Evolutionary conservation across 306 rosid genomes (phyloP).

Genomic region (Castanea crenata): DNA sequence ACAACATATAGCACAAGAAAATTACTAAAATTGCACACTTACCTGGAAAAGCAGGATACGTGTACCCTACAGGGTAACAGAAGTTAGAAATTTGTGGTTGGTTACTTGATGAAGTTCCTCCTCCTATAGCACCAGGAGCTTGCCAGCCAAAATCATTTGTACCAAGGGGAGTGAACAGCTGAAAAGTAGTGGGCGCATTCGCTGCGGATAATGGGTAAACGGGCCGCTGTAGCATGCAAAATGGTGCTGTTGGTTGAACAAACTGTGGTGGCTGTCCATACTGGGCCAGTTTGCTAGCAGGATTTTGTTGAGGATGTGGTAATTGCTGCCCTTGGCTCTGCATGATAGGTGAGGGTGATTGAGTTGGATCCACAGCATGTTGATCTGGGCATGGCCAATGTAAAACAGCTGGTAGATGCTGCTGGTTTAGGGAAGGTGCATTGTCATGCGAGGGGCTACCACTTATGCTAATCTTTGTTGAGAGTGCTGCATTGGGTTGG

Average conservation of each 20-base stretch:
- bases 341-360: conserved; percentile 20
- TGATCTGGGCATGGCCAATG: conserved; percentile 32
- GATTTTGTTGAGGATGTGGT: conserved; percentile 25
- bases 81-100: conserved; percentile 39
- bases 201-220: conserved; percentile 21
- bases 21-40: conserved; percentile 15
- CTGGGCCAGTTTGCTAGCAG: conserved; percentile 14
- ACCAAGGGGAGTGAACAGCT: conserved; percentile 22
- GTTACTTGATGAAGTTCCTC: conserved; percentile 31
- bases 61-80: conserved; percentile 38
- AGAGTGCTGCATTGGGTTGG: conserved; percentile 5
- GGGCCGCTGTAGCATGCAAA: conserved; percentile 35
- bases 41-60: conserved; percentile 50
- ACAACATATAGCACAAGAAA: background rate
- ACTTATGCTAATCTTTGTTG: conserved; percentile 5
- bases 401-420: conserved; percentile 17
- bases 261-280: conserved; percentile 24
- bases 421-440: conserved; percentile 24
- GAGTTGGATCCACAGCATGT: conserved; percentile 33
- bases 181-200: conserved; percentile 23
- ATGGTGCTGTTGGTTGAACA: conserved; percentile 33
- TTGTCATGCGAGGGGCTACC: conserved; percentile 20
- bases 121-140: conserved; percentile 23
- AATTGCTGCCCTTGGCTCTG: conserved; percentile 45
- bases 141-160: conserved; percentile 26